A percentile compares a stretch with the other conserved stretches of the same genome.
Conservation (phyloP, 441 rosid species). For the Pelargonium citronellum region DNA sequence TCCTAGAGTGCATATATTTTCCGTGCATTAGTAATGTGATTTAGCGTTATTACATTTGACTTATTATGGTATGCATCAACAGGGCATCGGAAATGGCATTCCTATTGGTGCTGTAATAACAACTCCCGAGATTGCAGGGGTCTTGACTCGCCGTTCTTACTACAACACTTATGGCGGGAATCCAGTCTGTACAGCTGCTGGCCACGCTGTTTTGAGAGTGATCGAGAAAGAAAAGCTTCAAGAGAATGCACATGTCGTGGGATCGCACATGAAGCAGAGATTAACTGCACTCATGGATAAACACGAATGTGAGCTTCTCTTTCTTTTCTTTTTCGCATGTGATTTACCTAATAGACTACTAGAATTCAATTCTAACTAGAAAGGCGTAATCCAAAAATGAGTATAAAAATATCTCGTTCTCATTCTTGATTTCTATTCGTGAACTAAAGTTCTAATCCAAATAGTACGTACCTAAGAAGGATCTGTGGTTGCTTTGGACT, state of each 20-base stretch:
- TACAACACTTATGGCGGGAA: conserved; percentile 93
- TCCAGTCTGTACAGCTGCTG: conserved; percentile 82
- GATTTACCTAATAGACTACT: too few species aligned
- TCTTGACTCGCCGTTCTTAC: conserved; percentile 68
- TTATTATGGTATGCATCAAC: conserved; percentile 15
- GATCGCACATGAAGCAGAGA: conserved; percentile 63
- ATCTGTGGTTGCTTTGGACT: too few species aligned
- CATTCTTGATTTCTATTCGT: neutral
- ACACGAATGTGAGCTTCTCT: conserved; percentile 43
- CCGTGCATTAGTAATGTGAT: neutral
- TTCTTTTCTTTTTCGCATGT: conserved; percentile 18
- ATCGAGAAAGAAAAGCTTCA: conserved; percentile 87
- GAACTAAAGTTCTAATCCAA: too few species aligned
- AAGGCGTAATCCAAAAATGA: too few species aligned
- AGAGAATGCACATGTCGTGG: conserved; percentile 69
- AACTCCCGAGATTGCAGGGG: conserved; percentile 86
- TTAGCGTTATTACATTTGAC: neutral
- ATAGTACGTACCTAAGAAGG: too few species aligned
- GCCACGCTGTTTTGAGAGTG: conserved; percentile 74
- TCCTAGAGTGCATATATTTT: neutral
- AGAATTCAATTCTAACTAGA: too few species aligned
- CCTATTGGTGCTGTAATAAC: conserved; percentile 96
- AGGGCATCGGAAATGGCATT: conserved; percentile 96
- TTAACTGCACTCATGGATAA: conserved; percentile 65
- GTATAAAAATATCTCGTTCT: neutral